Base-by-base conservation (phyloP, 495 filamentous ascomycete genomes). In the Jackrogersella multiformis region DNA sequence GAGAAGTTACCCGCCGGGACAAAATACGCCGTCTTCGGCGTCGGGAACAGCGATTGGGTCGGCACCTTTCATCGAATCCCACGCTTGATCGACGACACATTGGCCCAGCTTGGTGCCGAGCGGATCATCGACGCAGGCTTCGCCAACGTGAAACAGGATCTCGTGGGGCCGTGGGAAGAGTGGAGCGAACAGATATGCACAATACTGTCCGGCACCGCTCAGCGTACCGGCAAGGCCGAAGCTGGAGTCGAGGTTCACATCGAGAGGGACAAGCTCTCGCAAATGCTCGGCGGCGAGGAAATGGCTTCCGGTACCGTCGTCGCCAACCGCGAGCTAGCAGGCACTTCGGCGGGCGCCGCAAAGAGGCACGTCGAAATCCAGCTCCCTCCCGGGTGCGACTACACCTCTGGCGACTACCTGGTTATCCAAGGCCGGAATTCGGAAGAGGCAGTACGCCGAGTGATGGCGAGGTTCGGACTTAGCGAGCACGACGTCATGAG, bases 31-130 rank as follows among this genome's bases (percentile, higher is more conserved):
- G 84, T 89, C 6, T 91, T 89, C 73, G 89, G 87, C 2, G 82
- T 80, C 13, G 76, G 76, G 8, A 69, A 76, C 60, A 55, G 52
- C 54, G 84, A 92, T 56, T 92, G 89, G 90, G 74, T 79, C 0
- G 65, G 80, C 10, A 92, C 90, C 1, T 92, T 88, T 74, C 86
- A 92, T 51, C 79, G 80, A 30, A 81, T 93, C 15, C 89, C 90
- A 1, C 89, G 80, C 58, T 69, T 84, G 2, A 78, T 91, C 2
- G 81, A 91, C 61, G 57, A 76, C 7, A 60, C 77, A 1, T 72
- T 87, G 30, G 66, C 71, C 15, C 64, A 81, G 23, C 75, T 80
- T 51, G 86, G 88, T 10, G 84, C 81, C 51, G 42, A 73, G 12
- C 76, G 79, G 26, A 74, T 89, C 3, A 78, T 79, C 1, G 74